Evolutionary conservation across 2,329 filamentous ascomycete species (phyloP).

Genomic region (Pseudonectria foliicola): DNA sequence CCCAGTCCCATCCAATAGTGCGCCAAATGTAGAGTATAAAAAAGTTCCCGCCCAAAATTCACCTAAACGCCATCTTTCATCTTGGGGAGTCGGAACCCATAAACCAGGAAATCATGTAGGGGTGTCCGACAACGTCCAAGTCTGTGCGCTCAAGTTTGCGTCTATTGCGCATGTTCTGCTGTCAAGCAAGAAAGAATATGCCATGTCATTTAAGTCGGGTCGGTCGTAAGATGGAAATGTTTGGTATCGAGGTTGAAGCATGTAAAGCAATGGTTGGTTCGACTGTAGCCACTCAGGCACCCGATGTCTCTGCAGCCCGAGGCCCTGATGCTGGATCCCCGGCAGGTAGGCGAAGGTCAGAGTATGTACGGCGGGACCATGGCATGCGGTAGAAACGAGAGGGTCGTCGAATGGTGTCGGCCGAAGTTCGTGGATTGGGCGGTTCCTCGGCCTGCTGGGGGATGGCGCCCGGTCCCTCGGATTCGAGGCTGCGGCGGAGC

Average conservation of each 20-base stretch:
- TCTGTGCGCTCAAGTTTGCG: too few species aligned
- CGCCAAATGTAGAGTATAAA: neutral
- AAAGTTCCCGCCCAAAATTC: constrained; percentile 8
- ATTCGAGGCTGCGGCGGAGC: constrained; percentile 40
- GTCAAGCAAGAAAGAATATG: too few species aligned
- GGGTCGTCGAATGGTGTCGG: constrained; percentile 13
- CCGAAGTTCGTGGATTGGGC: constrained; percentile 6
- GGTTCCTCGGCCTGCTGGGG: constrained; percentile 10
- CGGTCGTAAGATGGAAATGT: neutral
- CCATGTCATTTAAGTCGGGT: neutral
- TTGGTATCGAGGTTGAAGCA: too few species aligned
- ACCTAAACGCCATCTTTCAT: constrained; percentile 18
- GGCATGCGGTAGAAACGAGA: constrained; percentile 7
- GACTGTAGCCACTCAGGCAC: constrained; percentile 1
- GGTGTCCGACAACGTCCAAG: neutral
- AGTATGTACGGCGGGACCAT: constrained; percentile 20
- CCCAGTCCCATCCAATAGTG: constrained; percentile 5
- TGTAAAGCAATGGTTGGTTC: neutral
- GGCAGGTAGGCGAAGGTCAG: constrained; percentile 34
- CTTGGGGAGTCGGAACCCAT: constrained; percentile 2
- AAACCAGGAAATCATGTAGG: neutral
- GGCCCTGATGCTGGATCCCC: constrained; percentile 22
- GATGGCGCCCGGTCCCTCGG: constrained; percentile 23
- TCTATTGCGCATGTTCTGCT: too few species aligned
- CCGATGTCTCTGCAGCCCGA: constrained; percentile 14